These are phyloP conservation scores for Auriscalpium vulgare DNA, from an alignment of 768 basidiomycete species.

Conservation along the genomic window DNA sequence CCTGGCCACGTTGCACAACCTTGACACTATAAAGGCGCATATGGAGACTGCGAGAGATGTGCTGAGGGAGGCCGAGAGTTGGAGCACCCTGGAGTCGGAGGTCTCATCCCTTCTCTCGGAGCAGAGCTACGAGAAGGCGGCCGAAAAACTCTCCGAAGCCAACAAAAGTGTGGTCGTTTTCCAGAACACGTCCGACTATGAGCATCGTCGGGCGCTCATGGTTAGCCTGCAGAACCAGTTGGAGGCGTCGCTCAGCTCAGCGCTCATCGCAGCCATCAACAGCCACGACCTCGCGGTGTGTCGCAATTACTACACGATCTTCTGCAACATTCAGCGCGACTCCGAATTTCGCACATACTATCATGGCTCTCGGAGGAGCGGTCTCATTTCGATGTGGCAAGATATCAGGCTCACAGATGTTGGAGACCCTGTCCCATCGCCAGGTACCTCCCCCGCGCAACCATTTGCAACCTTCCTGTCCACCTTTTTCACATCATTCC, in stretches of 20 bases:
- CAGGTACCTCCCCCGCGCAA: slow-evolving; percentile 20
- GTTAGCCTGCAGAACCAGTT: slow-evolving; percentile 93
- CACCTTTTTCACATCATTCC: slow-evolving; percentile 65
- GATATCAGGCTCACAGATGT: slow-evolving; percentile 41
- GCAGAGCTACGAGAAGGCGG: slow-evolving; percentile 78
- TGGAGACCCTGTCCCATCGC: slow-evolving; percentile 29
- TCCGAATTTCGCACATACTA: slow-evolving; percentile 93
- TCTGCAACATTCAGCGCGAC: slow-evolving; percentile 85
- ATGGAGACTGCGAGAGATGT: slow-evolving; percentile 91
- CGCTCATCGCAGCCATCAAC: slow-evolving; percentile 81
- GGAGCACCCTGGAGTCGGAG: slow-evolving; percentile 92
- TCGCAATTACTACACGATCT: slow-evolving; percentile 77
- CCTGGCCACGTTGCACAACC: slow-evolving; percentile 67
- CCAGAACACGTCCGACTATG: slow-evolving; percentile 87
- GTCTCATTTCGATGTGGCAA: slow-evolving; percentile 66
- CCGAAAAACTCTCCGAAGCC: slow-evolving; percentile 87
- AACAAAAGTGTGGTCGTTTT: slow-evolving; percentile 86
- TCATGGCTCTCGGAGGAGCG: slow-evolving; percentile 70
- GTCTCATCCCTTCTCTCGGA: slow-evolving; percentile 79
- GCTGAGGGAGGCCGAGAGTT: slow-evolving; percentile 89
- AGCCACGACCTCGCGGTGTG: slow-evolving; percentile 68
- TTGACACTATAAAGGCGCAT: slow-evolving; percentile 75
- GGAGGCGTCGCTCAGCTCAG: slow-evolving; percentile 87
- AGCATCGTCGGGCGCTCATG: slow-evolving; percentile 77
- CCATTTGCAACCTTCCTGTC: slow-evolving; percentile 62